Conservation (phyloP, 139 green algal genomes). For the Chlamydomonas asymmetrica region DNA sequence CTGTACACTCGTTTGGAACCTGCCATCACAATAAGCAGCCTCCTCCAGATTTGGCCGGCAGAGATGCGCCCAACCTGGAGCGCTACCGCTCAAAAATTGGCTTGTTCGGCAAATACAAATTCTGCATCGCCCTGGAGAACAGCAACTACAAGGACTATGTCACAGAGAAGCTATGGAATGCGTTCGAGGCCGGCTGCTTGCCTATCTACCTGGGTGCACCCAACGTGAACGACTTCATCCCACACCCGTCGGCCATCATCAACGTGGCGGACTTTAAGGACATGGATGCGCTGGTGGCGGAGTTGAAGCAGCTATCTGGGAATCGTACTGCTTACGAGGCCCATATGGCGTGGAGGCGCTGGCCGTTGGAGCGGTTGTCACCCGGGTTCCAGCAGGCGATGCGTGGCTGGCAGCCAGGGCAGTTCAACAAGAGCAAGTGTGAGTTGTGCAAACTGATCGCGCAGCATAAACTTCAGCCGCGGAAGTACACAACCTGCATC, state of each 20-base stretch:
- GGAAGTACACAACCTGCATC: slow-evolving; percentile 8
- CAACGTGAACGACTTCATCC: slow-evolving; percentile 25
- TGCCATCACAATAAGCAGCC: neutral
- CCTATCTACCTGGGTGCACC: slow-evolving; percentile 38
- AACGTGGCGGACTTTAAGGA: neutral
- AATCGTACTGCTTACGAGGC: slow-evolving; percentile 4
- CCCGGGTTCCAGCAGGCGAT: slow-evolving; percentile 3
- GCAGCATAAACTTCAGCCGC: neutral
- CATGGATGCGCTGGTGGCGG: slow-evolving; percentile 1
- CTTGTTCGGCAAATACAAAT: slow-evolving; percentile 9
- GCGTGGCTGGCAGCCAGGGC: neutral
- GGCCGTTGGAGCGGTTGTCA: neutral
- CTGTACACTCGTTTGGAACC: slow-evolving; percentile 8
- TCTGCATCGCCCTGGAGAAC: slow-evolving; percentile 29
- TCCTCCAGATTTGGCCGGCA: neutral
- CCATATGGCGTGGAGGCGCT: slow-evolving; percentile 15
- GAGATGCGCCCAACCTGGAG: neutral
- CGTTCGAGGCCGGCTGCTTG: slow-evolving; percentile 25
- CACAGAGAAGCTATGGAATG: slow-evolving; percentile 40
- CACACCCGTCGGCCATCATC: neutral
- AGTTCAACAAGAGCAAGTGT: neutral
- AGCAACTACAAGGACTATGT: slow-evolving; percentile 31
- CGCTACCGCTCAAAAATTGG: neutral
- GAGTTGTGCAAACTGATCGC: slow-evolving; percentile 2
- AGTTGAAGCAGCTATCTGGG: neutral